Conservation (phyloP, 192 early-diverging fungal genomes). For the Coemansia sp. region DNA sequence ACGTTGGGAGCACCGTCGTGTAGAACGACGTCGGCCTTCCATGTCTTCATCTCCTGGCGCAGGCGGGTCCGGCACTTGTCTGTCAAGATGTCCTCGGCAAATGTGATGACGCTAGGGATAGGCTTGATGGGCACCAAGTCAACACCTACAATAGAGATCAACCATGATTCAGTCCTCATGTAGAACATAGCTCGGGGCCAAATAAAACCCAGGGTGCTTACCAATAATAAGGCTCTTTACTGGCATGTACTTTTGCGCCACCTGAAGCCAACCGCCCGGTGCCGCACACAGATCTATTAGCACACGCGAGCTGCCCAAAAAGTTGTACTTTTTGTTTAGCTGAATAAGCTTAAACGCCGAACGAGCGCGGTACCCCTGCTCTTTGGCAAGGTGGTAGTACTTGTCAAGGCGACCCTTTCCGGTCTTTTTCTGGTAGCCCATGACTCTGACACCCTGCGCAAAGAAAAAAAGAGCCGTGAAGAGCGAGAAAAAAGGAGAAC, state of each 20-base stretch:
- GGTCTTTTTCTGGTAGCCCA: constrained; percentile 63
- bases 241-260: constrained; percentile 99
- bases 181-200: not conserved
- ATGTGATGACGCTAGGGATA: constrained; percentile 91
- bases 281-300: constrained; percentile 98
- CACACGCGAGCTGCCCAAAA: constrained; percentile 82
- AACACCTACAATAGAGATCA: constrained; percentile 50
- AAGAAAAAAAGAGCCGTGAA: not conserved
- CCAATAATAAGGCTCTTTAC: constrained; percentile 88
- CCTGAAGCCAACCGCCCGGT: constrained; percentile 98
- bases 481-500: not conserved
- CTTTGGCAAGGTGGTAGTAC: constrained; percentile 99
- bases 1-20: constrained; percentile 99
- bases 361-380: constrained; percentile 97
- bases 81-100: constrained; percentile 95
- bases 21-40: constrained; percentile 97
- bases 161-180: constrained; percentile 10
- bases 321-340: constrained; percentile 98
- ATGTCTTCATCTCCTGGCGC: constrained; percentile 89
- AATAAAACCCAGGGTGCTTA: constrained; percentile 14
- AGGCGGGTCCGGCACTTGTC: constrained; percentile 86
- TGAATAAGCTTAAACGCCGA: constrained; percentile 99
- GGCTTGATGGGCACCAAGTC: constrained; percentile 97
- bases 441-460: constrained; percentile 5
- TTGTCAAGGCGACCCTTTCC: constrained; percentile 96